These are phyloP conservation scores for Populus trichocarpa DNA, from an alignment of 441 rosid species.

Conservation along the genomic window DNA sequence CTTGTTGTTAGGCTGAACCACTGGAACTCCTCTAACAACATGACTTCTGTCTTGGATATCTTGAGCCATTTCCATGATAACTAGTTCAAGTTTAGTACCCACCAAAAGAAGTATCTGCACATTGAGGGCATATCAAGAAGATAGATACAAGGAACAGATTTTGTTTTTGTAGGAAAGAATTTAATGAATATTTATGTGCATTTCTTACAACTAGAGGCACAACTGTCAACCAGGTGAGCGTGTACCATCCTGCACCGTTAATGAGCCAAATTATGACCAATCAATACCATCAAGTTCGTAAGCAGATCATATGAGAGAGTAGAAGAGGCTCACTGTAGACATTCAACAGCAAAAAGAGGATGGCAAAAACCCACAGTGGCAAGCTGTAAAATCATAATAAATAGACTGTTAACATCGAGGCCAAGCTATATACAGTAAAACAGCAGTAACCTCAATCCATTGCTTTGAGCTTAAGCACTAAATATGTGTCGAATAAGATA, in stretches of 20 bases:
- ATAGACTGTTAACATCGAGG: neutral
- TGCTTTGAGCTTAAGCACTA: neutral
- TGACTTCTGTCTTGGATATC: conserved; percentile 38
- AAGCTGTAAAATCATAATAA: conserved; percentile 31
- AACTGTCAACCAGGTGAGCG: conserved; percentile 41
- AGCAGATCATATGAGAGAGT: neutral
- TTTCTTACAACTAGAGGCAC: conserved; percentile 41
- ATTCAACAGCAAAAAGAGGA: conserved; percentile 48
- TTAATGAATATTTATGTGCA: neutral
- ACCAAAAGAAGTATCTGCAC: conserved; percentile 51
- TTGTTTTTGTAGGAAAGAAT: neutral
- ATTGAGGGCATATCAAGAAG: neutral
- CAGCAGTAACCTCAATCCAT: neutral
- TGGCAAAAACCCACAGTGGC: conserved; percentile 48
- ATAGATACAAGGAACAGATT: neutral
- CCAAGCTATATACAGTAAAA: no score
- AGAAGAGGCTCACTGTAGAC: conserved; percentile 36
- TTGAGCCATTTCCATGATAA: conserved; percentile 58
- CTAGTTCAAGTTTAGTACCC: conserved; percentile 55
- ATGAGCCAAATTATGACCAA: neutral
- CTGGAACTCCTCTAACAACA: conserved; percentile 50
- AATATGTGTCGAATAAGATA: conserved; percentile 4
- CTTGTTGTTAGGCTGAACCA: conserved; percentile 53
- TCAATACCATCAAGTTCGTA: neutral
- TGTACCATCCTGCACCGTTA: conserved; percentile 43